Conservation (phyloP, 164 flowering plant genomes). For the Chloranthus sessilifolius region DNA sequence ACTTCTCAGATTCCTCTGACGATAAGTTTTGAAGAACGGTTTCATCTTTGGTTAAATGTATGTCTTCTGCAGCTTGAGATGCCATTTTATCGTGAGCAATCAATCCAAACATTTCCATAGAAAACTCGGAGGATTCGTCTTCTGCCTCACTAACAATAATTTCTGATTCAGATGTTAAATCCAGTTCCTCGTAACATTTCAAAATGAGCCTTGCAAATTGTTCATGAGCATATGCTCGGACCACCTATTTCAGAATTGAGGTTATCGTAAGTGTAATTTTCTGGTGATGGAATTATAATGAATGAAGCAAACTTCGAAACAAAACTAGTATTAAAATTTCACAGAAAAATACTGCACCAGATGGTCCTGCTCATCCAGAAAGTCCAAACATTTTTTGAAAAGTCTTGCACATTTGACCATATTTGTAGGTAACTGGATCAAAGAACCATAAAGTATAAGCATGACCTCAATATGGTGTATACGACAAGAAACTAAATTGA, state of each 20-base stretch:
- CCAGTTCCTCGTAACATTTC: conserved; percentile 56
- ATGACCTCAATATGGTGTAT: not conserved
- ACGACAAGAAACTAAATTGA: not conserved
- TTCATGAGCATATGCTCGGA: conserved; percentile 94
- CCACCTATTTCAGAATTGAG: conserved; percentile 45
- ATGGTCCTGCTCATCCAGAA: conserved; percentile 83
- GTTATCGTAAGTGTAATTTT: not conserved
- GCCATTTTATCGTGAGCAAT: conserved; percentile 24
- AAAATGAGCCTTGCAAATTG: conserved; percentile 94
- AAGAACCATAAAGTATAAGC: conserved; percentile 13
- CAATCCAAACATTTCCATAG: conserved; percentile 32
- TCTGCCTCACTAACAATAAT: conserved; percentile 46
- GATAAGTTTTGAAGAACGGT: conserved; percentile 16
- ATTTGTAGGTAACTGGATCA: conserved; percentile 54
- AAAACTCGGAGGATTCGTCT: conserved; percentile 46
- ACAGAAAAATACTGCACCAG: conserved; percentile 41
- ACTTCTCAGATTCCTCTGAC: conserved; percentile 24
- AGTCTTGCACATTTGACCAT: conserved; percentile 70
- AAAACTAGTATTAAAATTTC: not conserved
- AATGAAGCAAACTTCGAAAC: not conserved
- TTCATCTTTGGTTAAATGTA: conserved; percentile 14
- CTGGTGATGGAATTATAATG: not conserved
- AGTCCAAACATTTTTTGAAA: conserved; percentile 73
- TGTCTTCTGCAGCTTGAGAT: conserved; percentile 20
- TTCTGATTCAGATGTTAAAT: conserved; percentile 58